Base-by-base conservation (phyloP, 2,329 filamentous ascomycete genomes). In the Sporothrix luriei region DNA sequence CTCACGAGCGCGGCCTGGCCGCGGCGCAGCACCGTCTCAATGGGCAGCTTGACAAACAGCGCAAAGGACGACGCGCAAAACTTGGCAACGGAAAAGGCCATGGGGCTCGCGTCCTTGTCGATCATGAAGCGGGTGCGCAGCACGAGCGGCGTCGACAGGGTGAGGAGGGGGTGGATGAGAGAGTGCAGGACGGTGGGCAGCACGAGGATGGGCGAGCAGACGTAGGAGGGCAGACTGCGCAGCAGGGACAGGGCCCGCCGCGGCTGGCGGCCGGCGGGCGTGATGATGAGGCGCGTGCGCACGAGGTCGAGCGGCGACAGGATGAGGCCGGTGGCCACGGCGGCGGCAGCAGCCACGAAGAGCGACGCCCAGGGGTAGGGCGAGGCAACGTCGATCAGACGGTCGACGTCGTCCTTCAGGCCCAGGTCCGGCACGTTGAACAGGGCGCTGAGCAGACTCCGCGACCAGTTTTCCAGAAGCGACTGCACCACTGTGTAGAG, bases 241-340 rank as follows among this genome's bases (percentile, higher is more conserved):
- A 98, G 85, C 54, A 90, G 90, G 7, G 90, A 88, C 55, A 97
- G 82, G 4, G 96, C 91, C 49, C 92, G 90, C 72, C 93, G 89
- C 9, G 93, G 89, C 11, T 88, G 87, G 65, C 89, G 87, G 19
- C 88, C 87, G n/a, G 88, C 88, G 0, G 93, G 90, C 0, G 94
- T 97, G 69, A 97, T 84, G 74, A 98, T 93, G 49, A 98, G 85
- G 75, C 90, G 89, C 66, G 94, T 98, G 74, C 95, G 90, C 57
- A 97, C 89, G 43, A 97, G 88, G 78, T 99, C 95, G 59, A 99
- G 84, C 0, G 95, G 95, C 1, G 94, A 88, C 16, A 99, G 87
- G 29, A 94, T 83, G 11, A 97, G 82, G 4, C 93, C 92, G 0
- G 94, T 93, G 6, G 90, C 87, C 10, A 88, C 87, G 7, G 88